Evolutionary conservation across 108 stramenopile genomes (phyloP).

Genomic region (Skeletonema menzelii): DNA sequence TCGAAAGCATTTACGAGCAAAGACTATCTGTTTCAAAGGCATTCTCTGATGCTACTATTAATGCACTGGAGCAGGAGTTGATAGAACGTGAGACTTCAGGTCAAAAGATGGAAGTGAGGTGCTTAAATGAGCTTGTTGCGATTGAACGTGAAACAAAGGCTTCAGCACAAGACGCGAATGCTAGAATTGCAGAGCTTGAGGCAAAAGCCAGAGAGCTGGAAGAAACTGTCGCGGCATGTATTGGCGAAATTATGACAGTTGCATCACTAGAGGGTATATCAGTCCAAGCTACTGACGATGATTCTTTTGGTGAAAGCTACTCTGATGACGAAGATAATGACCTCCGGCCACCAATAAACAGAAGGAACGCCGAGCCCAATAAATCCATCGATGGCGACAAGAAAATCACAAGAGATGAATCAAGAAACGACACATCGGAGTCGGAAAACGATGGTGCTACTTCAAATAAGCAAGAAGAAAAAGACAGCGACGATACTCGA

Average conservation of each 20-base stretch:
- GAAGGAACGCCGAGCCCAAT: neutral
- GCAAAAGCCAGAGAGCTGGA: conserved; percentile 27
- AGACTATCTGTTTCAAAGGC: conserved; percentile 44
- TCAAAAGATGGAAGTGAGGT: conserved; percentile 48
- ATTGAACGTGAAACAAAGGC: conserved; percentile 40
- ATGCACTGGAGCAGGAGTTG: conserved; percentile 48
- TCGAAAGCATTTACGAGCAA: conserved; percentile 37
- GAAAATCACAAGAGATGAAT: neutral
- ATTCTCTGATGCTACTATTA: conserved; percentile 50
- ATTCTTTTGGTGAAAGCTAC: conserved; percentile 15
- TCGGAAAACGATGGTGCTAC: neutral
- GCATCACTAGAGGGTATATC: neutral
- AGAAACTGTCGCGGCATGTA: conserved; percentile 15
- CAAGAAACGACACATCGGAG: neutral
- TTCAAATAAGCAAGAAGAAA: neutral
- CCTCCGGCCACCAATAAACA: neutral
- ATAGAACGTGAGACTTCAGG: conserved; percentile 34
- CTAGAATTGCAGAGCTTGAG: conserved; percentile 22
- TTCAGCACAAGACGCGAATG: conserved; percentile 12
- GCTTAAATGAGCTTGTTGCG: conserved; percentile 46
- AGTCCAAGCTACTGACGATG: conserved; percentile 17
- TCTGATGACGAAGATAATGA: neutral
- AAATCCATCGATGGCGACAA: neutral
- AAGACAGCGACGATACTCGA: neutral
- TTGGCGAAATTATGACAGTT: conserved; percentile 1